Percentiles rank a stretch among this genome's conserved stretches.
Conservation (phyloP, 805 yeast species). For the Spathaspora passalidarum region DNA sequence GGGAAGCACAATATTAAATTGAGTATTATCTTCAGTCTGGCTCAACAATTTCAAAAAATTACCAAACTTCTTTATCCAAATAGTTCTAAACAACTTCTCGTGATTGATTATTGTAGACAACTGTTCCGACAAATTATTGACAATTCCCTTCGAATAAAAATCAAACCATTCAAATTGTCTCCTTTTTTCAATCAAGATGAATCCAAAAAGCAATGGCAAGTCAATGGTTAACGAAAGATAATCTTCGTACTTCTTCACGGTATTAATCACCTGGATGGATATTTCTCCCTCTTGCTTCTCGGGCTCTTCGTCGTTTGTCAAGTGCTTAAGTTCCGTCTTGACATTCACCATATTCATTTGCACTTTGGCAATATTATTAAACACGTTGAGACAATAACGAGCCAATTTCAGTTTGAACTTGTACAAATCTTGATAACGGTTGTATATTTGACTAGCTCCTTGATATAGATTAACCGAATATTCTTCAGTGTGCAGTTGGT, state of each 20-base stretch:
- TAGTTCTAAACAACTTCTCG: conserved; percentile 52
- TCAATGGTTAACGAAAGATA: conserved; percentile 51
- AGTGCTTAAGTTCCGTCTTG: conserved; percentile 23
- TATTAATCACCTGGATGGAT: conserved; percentile 19
- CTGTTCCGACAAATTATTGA: conserved; percentile 50
- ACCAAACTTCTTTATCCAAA: conserved; percentile 67
- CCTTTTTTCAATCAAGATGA: conserved; percentile 59
- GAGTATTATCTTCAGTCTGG: conserved; percentile 8
- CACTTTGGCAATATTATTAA: conserved; percentile 29
- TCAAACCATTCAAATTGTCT: conserved; percentile 59
- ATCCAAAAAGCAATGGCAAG: conserved; percentile 68
- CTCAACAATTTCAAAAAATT: conserved; percentile 27
- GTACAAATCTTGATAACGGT: conserved; percentile 28
- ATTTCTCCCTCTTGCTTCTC: conserved; percentile 1
- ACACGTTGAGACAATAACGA: conserved; percentile 21
- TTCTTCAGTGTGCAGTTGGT: conserved; percentile 18
- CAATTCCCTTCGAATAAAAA: conserved; percentile 37
- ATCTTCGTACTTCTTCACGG: conserved; percentile 32
- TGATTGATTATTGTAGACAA: conserved; percentile 53
- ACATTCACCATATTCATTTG: conserved; percentile 38
- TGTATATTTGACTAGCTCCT: conserved; percentile 31
- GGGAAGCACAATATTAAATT: conserved; percentile 18
- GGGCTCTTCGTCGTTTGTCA: conserved; percentile 14
- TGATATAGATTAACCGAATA: conserved; percentile 25
- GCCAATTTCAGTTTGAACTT: conserved; percentile 27